phyloP scores from a whole-genome alignment of 2,329 filamentous ascomycete species.

The Cladorrhinum sp. region DNA sequence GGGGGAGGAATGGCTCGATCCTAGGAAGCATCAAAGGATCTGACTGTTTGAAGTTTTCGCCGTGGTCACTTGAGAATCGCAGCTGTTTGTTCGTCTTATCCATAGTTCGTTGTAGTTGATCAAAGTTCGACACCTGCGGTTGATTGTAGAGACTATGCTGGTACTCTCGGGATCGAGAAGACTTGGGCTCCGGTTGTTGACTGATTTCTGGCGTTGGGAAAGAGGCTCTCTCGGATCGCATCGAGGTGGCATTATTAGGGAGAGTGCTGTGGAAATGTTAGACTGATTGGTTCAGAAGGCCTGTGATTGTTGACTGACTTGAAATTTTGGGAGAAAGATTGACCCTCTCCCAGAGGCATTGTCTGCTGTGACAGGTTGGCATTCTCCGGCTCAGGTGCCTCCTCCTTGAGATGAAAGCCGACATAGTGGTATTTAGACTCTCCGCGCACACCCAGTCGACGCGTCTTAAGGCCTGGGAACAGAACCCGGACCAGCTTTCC shows the following conservation, averaged over 20 bases:
- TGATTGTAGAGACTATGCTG: conserved; percentile 57
- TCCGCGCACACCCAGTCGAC: conserved; percentile 85
- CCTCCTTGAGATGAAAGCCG: conserved; percentile 60
- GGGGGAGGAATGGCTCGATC: conserved; percentile 77
- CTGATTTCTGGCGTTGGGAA: conserved; percentile 40
- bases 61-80: conserved; percentile 57
- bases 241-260: conserved; percentile 22
- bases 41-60: conserved; percentile 58
- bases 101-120: conserved; percentile 56
- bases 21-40: conserved; percentile 78
- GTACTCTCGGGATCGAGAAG: conserved; percentile 33
- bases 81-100: conserved; percentile 59
- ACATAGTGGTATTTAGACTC: conserved; percentile 99
- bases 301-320: conserved; percentile 40
- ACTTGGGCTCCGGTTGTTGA: conserved; percentile 32
- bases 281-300: conserved; percentile 1
- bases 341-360: conserved; percentile 48
- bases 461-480: conserved; percentile 90
- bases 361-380: conserved; percentile 46
- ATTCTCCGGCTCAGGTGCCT: conserved; percentile 45
- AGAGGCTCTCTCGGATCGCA: conserved; percentile 32
- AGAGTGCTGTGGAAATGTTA: conserved; percentile 34
- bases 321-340: conserved; percentile 47
- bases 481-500: conserved; percentile 95
- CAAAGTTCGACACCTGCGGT: conserved; percentile 52